Evolutionary conservation across 75 land plant species (phyloP).

Genomic region (Larix kaempferi): DNA sequence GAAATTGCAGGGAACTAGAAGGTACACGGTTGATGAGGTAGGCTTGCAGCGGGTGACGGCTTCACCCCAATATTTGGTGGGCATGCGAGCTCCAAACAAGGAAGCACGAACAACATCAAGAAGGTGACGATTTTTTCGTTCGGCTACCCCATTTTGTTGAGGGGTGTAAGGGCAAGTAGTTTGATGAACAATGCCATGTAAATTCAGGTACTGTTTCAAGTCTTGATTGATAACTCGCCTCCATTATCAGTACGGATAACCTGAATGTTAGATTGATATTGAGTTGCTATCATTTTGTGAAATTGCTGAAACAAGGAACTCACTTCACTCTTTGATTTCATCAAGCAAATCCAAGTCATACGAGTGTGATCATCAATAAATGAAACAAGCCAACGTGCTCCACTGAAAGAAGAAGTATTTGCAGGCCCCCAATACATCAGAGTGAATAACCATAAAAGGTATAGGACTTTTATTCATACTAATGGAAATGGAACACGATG

Average conservation of each 20-base stretch:
- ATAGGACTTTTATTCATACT: no score
- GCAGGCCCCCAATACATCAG: no score
- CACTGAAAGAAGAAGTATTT: no score
- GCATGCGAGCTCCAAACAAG: conserved; percentile 6
- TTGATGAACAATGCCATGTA: conserved; percentile 19
- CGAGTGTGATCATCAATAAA: no score
- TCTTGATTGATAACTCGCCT: conserved; percentile 4
- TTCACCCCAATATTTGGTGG: conserved; percentile 17
- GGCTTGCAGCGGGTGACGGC: neutral
- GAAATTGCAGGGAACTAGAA: conserved; percentile 4
- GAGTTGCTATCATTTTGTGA: neutral
- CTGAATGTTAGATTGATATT: neutral
- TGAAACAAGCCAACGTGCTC: no score
- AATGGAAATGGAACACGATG: no score
- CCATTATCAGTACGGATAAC: conserved; percentile 20
- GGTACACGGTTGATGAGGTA: conserved; percentile 22
- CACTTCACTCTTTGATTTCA: no score
- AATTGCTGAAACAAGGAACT: neutral
- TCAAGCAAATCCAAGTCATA: no score
- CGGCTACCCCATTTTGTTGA: no score
- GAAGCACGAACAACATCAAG: conserved; percentile 17
- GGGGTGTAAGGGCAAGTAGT: conserved; percentile 8
- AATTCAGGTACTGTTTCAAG: neutral
- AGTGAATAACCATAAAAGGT: no score
- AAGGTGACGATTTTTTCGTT: conserved; percentile 18